phyloP scores from a whole-genome alignment of 306 rosid species.

The Vigna radiata region DNA sequence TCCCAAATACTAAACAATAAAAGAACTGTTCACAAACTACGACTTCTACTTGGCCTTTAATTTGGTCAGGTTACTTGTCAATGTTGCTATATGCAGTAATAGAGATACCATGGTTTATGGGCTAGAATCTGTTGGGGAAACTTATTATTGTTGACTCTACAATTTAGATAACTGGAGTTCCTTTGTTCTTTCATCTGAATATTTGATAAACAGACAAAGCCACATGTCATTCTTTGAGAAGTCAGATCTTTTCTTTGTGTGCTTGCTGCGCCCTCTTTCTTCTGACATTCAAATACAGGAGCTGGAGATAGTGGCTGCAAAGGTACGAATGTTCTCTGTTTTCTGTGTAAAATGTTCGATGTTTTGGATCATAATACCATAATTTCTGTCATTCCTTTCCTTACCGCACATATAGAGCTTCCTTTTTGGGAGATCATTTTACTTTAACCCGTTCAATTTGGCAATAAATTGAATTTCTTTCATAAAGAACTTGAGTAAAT shows the following conservation, averaged over 20 bases:
- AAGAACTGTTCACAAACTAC: neutral
- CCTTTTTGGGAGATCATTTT: neutral
- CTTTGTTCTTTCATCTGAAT: slow-evolving; percentile 34
- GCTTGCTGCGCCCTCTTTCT: slow-evolving; percentile 77
- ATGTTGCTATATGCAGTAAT: slow-evolving; percentile 9
- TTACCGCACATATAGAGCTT: neutral
- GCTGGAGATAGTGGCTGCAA: slow-evolving; percentile 75
- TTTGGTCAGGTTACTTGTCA: neutral
- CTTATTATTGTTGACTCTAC: neutral
- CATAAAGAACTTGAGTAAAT: neutral
- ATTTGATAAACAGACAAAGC: slow-evolving; percentile 64
- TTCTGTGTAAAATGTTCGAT: slow-evolving; percentile 6
- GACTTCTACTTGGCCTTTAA: neutral
- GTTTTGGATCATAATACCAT: slow-evolving; percentile 27
- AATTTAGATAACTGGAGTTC: slow-evolving; percentile 26
- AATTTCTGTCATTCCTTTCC: slow-evolving; percentile 16
- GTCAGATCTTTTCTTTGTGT: slow-evolving; percentile 80
- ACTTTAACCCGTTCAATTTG: slow-evolving; percentile 13
- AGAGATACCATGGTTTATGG: neutral
- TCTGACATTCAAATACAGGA: slow-evolving; percentile 74
- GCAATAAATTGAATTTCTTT: slow-evolving; percentile 12
- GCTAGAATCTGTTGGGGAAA: slow-evolving; percentile 21
- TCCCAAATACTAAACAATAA: neutral
- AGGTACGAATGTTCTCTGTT: slow-evolving; percentile 52
- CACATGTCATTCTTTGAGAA: slow-evolving; percentile 80